These are phyloP conservation scores for Fusarium virguliforme DNA, from an alignment of 2,329 filamentous ascomycete genomes.

Conservation along the genomic window DNA sequence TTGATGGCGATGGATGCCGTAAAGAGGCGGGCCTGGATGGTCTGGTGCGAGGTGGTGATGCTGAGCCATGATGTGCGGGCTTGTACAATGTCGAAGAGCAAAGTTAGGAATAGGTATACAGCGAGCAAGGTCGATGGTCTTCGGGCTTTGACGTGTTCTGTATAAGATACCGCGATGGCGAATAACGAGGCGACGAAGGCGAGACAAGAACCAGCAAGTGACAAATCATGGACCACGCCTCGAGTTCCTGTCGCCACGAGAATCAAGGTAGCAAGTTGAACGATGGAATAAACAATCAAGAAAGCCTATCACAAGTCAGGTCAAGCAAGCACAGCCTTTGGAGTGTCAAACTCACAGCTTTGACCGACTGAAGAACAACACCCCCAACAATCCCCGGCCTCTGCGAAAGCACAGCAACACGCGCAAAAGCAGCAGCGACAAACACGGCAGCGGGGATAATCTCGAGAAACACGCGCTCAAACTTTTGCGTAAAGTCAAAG, in stretches of 20 bases:
- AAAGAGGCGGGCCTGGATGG: constrained; percentile 53
- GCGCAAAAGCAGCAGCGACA: constrained; percentile 54
- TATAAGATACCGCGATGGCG: constrained; percentile 53
- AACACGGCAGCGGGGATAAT: constrained; percentile 62
- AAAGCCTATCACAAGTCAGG: constrained; percentile 41
- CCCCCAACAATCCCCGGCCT: constrained; percentile 57
- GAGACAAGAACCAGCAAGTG: constrained; percentile 49
- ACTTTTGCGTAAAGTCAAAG: constrained; percentile 68
- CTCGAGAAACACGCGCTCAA: constrained; percentile 65
- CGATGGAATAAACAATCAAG: constrained; percentile 47
- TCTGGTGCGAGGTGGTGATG: constrained; percentile 34
- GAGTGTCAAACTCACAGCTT: constrained; percentile 48
- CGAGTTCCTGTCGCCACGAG: constrained; percentile 47
- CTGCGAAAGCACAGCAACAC: constrained; percentile 54
- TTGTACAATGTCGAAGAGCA: constrained; percentile 63
- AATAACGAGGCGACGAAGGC: constrained; percentile 51
- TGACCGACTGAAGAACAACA: constrained; percentile 53
- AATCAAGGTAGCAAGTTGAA: constrained; percentile 55
- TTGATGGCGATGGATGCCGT: constrained; percentile 58
- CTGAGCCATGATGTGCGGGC: constrained; percentile 62
- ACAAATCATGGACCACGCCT: constrained; percentile 43
- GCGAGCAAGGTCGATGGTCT: constrained; percentile 63
- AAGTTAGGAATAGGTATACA: constrained; percentile 60
- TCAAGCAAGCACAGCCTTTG: background rate
- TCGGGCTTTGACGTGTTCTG: constrained; percentile 57